These are phyloP conservation scores for Chaetoscypha palmicola DNA, from an alignment of 2,329 filamentous ascomycete species.

Conservation along the genomic window DNA sequence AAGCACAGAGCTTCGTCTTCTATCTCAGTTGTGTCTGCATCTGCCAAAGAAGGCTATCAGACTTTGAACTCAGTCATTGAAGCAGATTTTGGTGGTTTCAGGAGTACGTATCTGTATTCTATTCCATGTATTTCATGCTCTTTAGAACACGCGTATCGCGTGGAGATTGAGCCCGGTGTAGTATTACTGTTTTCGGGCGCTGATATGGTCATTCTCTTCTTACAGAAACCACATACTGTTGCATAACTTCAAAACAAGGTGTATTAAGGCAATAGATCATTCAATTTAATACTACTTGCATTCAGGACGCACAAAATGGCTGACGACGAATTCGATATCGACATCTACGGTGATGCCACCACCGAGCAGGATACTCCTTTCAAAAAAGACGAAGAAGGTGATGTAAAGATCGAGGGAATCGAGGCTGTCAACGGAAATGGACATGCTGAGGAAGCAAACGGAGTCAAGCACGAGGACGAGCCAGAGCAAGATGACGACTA, in stretches of 20 bases:
- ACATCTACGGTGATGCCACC: conserved; percentile 59
- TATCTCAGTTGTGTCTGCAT: conserved; percentile 36
- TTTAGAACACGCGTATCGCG: conserved; percentile 14
- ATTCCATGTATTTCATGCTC: conserved; percentile 30
- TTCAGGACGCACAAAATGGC: conserved; percentile 42
- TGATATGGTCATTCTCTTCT: conserved; percentile 26
- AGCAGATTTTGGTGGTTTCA: conserved; percentile 23
- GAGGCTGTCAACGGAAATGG: conserved; percentile 21
- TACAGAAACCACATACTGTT: conserved; percentile 28
- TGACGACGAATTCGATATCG: conserved; percentile 66
- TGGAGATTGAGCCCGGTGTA: conserved; percentile 9
- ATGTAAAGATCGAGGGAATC: conserved; percentile 33
- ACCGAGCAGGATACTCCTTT: conserved; percentile 37
- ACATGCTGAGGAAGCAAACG: conserved; percentile 22
- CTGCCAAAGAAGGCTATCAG: conserved; percentile 30
- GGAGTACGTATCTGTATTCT: conserved; percentile 34
- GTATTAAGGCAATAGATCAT: conserved; percentile 25
- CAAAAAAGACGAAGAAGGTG: conserved; percentile 32
- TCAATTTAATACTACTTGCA: conserved; percentile 14
- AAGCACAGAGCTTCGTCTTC: conserved; percentile 61
- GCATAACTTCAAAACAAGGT: conserved; percentile 21
- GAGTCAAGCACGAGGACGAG: conserved; percentile 29
- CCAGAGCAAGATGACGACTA: conserved; percentile 37
- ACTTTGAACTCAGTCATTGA: conserved; percentile 29
- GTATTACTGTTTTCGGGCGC: conserved; percentile 26